These are phyloP conservation scores for Penicillium cataractarum DNA, from an alignment of 495 filamentous ascomycete species.

Conservation along the genomic window DNA sequence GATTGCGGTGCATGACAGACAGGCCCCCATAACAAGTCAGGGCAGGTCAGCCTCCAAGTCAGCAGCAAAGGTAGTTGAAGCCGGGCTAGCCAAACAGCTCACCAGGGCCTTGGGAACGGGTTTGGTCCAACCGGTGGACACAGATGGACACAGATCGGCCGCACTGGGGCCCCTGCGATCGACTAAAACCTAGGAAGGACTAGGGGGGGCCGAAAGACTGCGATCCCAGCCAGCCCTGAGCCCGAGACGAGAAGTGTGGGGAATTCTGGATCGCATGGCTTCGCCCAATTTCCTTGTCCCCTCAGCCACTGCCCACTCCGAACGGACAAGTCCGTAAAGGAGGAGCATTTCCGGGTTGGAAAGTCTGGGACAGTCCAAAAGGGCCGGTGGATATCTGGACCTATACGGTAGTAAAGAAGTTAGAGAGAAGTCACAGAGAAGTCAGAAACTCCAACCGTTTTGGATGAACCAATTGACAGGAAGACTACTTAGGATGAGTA, in stretches of 20 bases:
- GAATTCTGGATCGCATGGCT: conserved; percentile 28
- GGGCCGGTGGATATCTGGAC: background rate
- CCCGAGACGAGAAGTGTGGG: conserved; percentile 32
- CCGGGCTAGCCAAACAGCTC: background rate
- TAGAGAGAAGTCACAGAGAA: no score
- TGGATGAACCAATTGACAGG: no score
- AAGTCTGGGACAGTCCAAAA: background rate
- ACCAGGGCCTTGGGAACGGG: conserved; percentile 16
- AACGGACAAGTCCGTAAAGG: conserved; percentile 26
- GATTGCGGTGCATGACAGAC: background rate
- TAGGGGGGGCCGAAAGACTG: conserved; percentile 25
- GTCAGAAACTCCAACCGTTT: no score
- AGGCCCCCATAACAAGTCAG: background rate
- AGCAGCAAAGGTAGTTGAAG: no score
- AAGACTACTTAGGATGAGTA: no score
- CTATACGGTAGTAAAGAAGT: no score
- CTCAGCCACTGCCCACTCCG: conserved; percentile 15
- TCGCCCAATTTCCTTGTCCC: conserved; percentile 12
- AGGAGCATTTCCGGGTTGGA: conserved; percentile 8
- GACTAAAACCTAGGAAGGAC: conserved; percentile 27
- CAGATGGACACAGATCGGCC: conserved; percentile 25
- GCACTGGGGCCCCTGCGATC: conserved; percentile 31
- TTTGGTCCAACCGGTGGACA: conserved; percentile 32
- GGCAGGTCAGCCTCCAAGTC: background rate
- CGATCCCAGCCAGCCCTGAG: conserved; percentile 34